These are phyloP conservation scores for Gossypium gossypioides DNA, from an alignment of 441 rosid species.

Conservation along the genomic window DNA sequence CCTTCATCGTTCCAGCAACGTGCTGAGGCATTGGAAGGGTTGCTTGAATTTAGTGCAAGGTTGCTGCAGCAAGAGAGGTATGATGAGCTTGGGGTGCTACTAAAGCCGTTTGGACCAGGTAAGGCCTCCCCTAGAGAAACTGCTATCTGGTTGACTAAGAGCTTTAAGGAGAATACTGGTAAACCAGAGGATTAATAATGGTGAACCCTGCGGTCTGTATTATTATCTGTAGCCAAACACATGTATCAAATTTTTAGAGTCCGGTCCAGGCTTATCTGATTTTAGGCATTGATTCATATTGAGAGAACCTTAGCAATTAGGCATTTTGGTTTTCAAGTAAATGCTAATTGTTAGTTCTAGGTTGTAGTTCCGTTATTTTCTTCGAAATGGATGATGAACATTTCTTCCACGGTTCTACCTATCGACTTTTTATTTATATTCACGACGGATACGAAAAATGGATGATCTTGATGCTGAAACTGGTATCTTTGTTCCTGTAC, in stretches of 20 bases:
- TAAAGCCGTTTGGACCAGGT: conserved; percentile 96
- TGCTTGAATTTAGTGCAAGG: conserved; percentile 95
- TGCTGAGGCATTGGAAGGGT: conserved; percentile 91
- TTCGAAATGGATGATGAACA: background rate
- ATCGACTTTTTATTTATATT: background rate
- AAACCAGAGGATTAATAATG: conserved; percentile 47
- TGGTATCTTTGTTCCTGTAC: background rate
- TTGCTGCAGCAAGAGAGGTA: conserved; percentile 82
- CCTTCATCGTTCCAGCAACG: conserved; percentile 84
- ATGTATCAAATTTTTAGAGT: conserved; percentile 21
- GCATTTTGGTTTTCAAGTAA: conserved; percentile 8
- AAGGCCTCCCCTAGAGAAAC: conserved; percentile 98
- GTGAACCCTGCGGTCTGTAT: conserved; percentile 23
- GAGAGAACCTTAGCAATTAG: conserved; percentile 25
- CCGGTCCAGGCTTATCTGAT: conserved; percentile 14
- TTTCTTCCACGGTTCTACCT: conserved; percentile 1
- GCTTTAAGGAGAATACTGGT: conserved; percentile 79
- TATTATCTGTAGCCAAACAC: conserved; percentile 22
- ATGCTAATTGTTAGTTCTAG: conserved; percentile 25
- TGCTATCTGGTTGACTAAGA: conserved; percentile 94
- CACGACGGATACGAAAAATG: background rate
- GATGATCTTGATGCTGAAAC: background rate
- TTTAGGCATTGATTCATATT: conserved; percentile 11
- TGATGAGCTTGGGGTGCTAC: conserved; percentile 78
- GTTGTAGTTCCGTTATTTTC: conserved; percentile 15